Percentiles rank a stretch among this genome's conserved stretches.
These are phyloP conservation scores for Globisporangium abappressorium DNA, from an alignment of 352 stramenopile species.

Conservation along the genomic window DNA sequence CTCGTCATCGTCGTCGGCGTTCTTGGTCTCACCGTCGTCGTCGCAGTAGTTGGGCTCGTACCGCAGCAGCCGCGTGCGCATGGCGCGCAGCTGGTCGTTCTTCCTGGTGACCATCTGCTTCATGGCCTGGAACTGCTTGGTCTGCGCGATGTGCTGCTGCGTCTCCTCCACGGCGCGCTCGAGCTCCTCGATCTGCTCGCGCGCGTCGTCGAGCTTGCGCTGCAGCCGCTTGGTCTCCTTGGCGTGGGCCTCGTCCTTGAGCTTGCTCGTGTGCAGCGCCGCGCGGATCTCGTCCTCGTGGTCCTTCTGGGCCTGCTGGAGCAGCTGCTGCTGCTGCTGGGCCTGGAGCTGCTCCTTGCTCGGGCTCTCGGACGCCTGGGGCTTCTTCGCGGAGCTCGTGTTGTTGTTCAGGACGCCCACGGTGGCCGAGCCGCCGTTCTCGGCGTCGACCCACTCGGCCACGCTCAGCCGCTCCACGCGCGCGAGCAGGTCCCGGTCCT, in stretches of 20 bases:
- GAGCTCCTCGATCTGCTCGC: slow-evolving; percentile 52
- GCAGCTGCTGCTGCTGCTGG: slow-evolving; percentile 13
- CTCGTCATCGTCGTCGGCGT: slow-evolving; percentile 17
- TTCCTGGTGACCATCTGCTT: slow-evolving; percentile 81
- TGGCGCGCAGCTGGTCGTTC: slow-evolving; percentile 71
- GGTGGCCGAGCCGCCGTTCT: slow-evolving; percentile 25
- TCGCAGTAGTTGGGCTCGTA: slow-evolving; percentile 67
- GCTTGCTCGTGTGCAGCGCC: slow-evolving; percentile 40
- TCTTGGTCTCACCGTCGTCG: slow-evolving; percentile 30
- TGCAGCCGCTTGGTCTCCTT: slow-evolving; percentile 56
- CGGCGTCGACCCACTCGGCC: slow-evolving; percentile 58
- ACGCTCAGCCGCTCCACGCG: slow-evolving; percentile 77
- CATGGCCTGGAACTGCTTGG: slow-evolving; percentile 83
- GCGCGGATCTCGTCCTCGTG: slow-evolving; percentile 49
- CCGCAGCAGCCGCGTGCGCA: slow-evolving; percentile 62
- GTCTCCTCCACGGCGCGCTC: slow-evolving; percentile 54
- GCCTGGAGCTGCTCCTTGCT: slow-evolving; percentile 37
- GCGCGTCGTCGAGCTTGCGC: slow-evolving; percentile 52
- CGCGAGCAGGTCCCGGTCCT: slow-evolving; percentile 70
- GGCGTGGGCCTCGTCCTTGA: slow-evolving; percentile 46
- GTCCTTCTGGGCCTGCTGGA: slow-evolving; percentile 30
- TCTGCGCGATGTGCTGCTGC: slow-evolving; percentile 69
- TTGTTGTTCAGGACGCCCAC: slow-evolving; percentile 23
- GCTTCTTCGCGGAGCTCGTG: slow-evolving; percentile 2
- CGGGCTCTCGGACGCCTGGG: not conserved